A percentile compares a stretch with the other conserved stretches of the same genome.
phyloP scores from a whole-genome alignment of 192 early-diverging fungal genomes.

The Thoreauomyces humboldtii region DNA sequence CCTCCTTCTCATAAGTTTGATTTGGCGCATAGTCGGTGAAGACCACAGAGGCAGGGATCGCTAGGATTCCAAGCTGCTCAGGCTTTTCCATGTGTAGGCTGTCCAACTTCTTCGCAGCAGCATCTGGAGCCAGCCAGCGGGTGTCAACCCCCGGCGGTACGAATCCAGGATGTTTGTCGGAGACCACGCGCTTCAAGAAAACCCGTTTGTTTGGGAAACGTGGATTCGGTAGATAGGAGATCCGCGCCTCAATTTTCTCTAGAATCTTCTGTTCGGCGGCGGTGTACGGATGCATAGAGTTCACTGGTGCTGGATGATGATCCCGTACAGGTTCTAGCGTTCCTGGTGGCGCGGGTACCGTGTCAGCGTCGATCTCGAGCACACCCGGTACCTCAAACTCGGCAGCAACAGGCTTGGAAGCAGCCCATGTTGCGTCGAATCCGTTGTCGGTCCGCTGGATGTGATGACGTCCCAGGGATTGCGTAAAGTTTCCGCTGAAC shows the following conservation, averaged over 20 bases:
- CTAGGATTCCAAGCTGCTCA: constrained; percentile 30
- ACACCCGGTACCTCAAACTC: constrained; percentile 31
- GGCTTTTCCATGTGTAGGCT: not conserved
- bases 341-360: not conserved
- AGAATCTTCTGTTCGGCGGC: constrained; percentile 27
- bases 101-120: not conserved
- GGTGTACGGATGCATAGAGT: constrained; percentile 39
- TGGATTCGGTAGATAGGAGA: constrained; percentile 37
- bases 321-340: constrained; percentile 21
- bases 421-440: constrained; percentile 25
- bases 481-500: not conserved
- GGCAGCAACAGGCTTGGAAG: constrained; percentile 13
- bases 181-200: not conserved
- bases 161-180: constrained; percentile 2
- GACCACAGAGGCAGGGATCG: constrained; percentile 32
- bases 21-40: constrained; percentile 48
- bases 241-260: constrained; percentile 21
- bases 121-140: constrained; percentile 2
- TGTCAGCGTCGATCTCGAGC: constrained; percentile 27
- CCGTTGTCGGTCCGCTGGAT: constrained; percentile 25
- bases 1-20: constrained; percentile 39
- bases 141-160: constrained; percentile 14
- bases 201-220: constrained; percentile 24
- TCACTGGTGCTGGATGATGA: not conserved
- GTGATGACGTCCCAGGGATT: not conserved